Conservation (phyloP, 2,329 filamentous ascomycete genomes). For the Calonectria hawksworthii region DNA sequence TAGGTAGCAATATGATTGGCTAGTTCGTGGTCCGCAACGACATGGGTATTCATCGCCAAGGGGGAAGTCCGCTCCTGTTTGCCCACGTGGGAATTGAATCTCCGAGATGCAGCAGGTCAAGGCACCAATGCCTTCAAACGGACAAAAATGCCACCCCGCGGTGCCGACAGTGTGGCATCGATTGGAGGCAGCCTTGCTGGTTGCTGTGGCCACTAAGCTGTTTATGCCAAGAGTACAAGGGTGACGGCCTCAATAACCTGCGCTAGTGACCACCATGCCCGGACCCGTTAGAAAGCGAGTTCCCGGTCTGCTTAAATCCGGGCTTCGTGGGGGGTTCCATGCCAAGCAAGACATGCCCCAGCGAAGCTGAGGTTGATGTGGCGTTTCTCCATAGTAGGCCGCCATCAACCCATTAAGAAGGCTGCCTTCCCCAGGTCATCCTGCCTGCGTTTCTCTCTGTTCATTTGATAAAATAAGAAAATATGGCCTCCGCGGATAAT, state of each 20-base stretch:
- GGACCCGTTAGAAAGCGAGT: not conserved
- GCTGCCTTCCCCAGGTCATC: not conserved
- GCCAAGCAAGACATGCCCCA: not conserved
- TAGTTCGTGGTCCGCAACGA: not conserved
- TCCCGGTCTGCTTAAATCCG: not conserved
- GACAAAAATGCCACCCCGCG: not conserved
- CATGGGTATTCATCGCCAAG: not conserved
- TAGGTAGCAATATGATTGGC: not conserved
- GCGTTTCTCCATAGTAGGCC: not conserved
- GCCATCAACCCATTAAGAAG: not conserved
- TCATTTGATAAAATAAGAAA: not conserved
- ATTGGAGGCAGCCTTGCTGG: not conserved
- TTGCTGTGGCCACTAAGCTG: not conserved
- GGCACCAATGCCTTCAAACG: not conserved
- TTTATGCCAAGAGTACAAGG: not conserved
- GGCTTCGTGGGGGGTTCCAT: not conserved
- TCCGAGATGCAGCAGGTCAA: not conserved
- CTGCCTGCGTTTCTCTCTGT: not conserved
- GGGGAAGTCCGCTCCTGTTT: not conserved
- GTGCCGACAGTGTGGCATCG: not conserved
- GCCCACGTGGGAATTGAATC: not conserved
- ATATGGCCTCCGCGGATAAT: slow-evolving; percentile 44
- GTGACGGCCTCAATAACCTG: not conserved
- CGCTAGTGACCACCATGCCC: not conserved
- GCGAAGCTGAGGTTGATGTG: not conserved